Evolutionary conservation across 1,284 basidiomycete genomes (phyloP), one percentile per base, ranked within the genome.

Genomic region (Cryptococcus sp.): DNA sequence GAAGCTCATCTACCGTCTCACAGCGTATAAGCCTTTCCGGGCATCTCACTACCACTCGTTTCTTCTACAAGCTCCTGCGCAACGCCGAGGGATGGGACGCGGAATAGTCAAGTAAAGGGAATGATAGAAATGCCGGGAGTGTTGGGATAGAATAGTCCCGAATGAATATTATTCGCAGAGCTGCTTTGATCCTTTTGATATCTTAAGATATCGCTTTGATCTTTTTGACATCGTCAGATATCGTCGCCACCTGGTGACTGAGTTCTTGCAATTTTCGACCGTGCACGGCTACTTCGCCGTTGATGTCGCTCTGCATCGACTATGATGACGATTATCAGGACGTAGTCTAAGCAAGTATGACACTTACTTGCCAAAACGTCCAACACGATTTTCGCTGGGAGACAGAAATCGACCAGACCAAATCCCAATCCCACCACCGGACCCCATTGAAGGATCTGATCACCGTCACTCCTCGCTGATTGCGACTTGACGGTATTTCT

Each of bases 61-160:
- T 81, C 71, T 83, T 78, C 71, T 79, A 80, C 66, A 75, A 81
- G 63, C 72, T 83, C 15, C 66, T 83, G n/a, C 69, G 70, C 26
- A 83, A 83, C 65, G 72, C 77, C 5, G 72, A 79, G 37, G 75
- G 75, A 3, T 79, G 76, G 76, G 17, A 55, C 2, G 50, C 57
- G 11, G 60, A 62, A 41, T 56, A 10, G 22, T 51, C 34, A 50
- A 37, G 38, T 5, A 34, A 11, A 20, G 15, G 45, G 45, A 20
- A 46, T 6, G 23, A 20, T 46, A 25, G 17, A 17, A 46, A 20
- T 20, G 22, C 5, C 22, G 23, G 29, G 20, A 46, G 45, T 20
- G 22, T 5, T 29, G 23, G 29, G 16, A 26, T 13, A 1, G 25
- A 17, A 47, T 7, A 29, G 6, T 6, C 46, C 19, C 15, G 6